Evolutionary conservation across 73 alveolate species (phyloP).

Genomic region (Paramecium primaurelia): DNA sequence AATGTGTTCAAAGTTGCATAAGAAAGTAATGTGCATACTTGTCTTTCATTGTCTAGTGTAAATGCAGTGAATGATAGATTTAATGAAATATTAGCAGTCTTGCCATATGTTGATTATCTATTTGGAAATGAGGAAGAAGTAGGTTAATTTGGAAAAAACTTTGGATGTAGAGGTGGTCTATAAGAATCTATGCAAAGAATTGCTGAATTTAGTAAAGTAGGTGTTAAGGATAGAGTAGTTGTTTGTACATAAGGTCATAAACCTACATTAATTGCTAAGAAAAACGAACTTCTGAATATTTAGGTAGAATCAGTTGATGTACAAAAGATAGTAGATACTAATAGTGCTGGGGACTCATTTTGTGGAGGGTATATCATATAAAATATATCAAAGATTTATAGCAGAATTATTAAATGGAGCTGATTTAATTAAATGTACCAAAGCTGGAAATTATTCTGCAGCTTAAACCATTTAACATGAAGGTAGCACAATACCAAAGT

Average conservation of each 20-base stretch:
- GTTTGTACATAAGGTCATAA: conserved; percentile 80
- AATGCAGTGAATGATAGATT: conserved; percentile 40
- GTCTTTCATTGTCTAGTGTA: conserved; percentile 8
- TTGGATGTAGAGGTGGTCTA: conserved; percentile 62
- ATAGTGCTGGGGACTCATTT: conserved; percentile 98
- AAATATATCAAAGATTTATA: conserved; percentile 62
- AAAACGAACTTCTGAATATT: conserved; percentile 45
- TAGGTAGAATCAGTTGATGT: conserved; percentile 53
- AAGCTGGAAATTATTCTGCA: conserved; percentile 63
- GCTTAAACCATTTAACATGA: conserved; percentile 55
- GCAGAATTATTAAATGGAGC: conserved; percentile 80
- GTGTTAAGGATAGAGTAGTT: conserved; percentile 65
- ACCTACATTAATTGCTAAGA: conserved; percentile 70
- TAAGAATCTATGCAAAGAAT: conserved; percentile 62
- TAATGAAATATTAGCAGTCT: conserved; percentile 52
- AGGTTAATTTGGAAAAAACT: conserved; percentile 66
- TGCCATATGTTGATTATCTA: conserved; percentile 70
- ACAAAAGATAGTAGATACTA: conserved; percentile 82
- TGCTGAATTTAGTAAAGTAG: conserved; percentile 38
- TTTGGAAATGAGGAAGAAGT: conserved; percentile 87
- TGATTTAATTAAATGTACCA: conserved; percentile 63
- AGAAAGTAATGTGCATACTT: conserved; percentile 24
- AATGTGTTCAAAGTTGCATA: background rate
- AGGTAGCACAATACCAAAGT: conserved; percentile 62
- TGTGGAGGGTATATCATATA: conserved; percentile 79